A percentile compares a stretch with the other conserved stretches of the same genome.
Conservation (phyloP, 164 flowering plant genomes). For the Taxillus chinensis region DNA sequence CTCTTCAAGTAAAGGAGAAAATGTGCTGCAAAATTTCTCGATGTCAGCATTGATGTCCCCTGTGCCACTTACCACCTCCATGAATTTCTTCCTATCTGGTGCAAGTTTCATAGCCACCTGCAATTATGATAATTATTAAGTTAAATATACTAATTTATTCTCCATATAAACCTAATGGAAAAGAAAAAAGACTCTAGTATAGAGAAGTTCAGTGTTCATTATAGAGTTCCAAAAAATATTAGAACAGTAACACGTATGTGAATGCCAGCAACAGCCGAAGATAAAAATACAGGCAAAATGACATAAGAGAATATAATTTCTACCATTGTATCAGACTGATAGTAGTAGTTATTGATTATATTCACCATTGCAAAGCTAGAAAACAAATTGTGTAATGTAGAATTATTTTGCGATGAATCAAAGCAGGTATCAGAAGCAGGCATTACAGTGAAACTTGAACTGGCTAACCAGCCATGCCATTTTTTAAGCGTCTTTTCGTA, state of each 20-base stretch:
- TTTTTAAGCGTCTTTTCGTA: slow-evolving; percentile 80
- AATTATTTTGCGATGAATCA: neutral
- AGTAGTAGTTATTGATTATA: too few relatives aligned
- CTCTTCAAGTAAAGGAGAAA: slow-evolving; percentile 63
- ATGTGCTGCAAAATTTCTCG: slow-evolving; percentile 51
- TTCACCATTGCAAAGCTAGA: too few relatives aligned
- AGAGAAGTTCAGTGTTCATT: too few relatives aligned
- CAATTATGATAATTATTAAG: slow-evolving; percentile 5
- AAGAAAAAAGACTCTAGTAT: too few relatives aligned
- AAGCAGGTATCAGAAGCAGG: slow-evolving; percentile 4
- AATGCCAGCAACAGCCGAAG: too few relatives aligned
- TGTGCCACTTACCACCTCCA: slow-evolving; percentile 60
- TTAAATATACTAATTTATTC: neutral
- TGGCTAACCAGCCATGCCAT: slow-evolving; percentile 88
- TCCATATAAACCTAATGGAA: too few relatives aligned
- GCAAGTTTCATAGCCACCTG: slow-evolving; percentile 92
- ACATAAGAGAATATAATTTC: too few relatives aligned
- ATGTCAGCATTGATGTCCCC: slow-evolving; percentile 64
- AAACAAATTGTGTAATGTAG: too few relatives aligned
- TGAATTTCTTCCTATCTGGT: slow-evolving; percentile 92
- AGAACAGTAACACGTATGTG: too few relatives aligned
- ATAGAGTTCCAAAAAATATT: too few relatives aligned
- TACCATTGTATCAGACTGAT: too few relatives aligned
- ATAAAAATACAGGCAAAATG: too few relatives aligned
- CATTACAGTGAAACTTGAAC: slow-evolving; percentile 55